Conservation (phyloP, 768 basidiomycete genomes). For the Leucosporidium creatinivorum region DNA sequence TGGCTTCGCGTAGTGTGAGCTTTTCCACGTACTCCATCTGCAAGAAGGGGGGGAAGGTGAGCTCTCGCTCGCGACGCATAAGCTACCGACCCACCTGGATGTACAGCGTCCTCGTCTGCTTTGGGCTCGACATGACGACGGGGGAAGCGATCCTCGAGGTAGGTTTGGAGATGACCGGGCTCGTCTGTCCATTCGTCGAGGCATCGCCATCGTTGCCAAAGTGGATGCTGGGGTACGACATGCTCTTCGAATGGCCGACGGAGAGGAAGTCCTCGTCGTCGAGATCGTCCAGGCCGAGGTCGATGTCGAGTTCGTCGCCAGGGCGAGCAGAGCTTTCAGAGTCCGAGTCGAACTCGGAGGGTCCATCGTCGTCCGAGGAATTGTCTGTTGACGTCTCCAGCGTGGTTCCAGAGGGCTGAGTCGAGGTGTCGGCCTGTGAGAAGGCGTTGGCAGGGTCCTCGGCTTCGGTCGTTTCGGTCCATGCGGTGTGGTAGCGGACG, state of each 20-base stretch:
- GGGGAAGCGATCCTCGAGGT: not conserved
- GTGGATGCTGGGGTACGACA: conserved; percentile 36
- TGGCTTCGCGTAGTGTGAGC: conserved; percentile 32
- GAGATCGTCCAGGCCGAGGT: conserved; percentile 30
- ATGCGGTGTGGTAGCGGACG: conserved; percentile 33
- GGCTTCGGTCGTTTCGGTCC: conserved; percentile 29
- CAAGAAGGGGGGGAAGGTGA: too few species aligned
- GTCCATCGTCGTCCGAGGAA: conserved; percentile 12
- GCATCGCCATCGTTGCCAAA: conserved; percentile 35
- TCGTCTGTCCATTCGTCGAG: conserved; percentile 14
- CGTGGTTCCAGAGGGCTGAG: too few species aligned
- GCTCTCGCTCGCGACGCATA: too few species aligned
- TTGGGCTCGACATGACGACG: conserved; percentile 3
- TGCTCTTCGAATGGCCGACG: conserved; percentile 28
- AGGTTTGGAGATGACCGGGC: not conserved
- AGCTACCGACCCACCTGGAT: conserved; percentile 24
- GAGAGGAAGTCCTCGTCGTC: conserved; percentile 37
- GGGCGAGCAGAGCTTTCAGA: conserved; percentile 1
- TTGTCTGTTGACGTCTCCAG: not conserved
- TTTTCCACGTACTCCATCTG: conserved; percentile 34
- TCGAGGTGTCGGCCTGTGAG: too few species aligned
- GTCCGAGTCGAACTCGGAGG: not conserved
- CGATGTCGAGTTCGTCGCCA: conserved; percentile 32
- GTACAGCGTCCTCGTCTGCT: conserved; percentile 34
- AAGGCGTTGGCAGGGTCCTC: too few species aligned